Conservation (phyloP, 2,329 filamentous ascomycete species). For the Colletotrichum sp. region DNA sequence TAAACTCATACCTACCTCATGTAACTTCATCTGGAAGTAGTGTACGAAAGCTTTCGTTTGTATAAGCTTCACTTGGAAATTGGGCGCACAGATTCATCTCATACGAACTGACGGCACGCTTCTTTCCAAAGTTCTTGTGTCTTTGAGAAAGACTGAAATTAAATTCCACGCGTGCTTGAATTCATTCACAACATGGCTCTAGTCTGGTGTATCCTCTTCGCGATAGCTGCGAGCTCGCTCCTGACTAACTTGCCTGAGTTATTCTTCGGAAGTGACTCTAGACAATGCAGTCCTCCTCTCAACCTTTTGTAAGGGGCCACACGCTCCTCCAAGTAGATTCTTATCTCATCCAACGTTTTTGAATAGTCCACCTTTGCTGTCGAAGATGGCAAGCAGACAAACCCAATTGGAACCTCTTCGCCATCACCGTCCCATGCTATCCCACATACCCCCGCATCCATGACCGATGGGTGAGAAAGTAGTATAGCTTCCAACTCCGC, state of each 20-base stretch:
- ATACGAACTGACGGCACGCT: background rate
- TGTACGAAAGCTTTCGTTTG: background rate
- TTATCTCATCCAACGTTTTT: background rate
- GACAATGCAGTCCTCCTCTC: background rate
- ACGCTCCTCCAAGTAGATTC: background rate
- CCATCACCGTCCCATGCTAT: background rate
- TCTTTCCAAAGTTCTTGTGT: background rate
- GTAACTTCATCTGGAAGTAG: background rate
- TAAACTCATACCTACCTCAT: background rate
- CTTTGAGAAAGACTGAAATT: background rate
- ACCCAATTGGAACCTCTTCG: background rate
- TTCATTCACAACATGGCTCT: background rate
- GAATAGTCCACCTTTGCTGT: background rate
- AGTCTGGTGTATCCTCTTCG: background rate
- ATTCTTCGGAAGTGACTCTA: background rate
- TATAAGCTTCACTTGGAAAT: background rate
- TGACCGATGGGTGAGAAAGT: background rate
- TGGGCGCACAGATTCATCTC: background rate
- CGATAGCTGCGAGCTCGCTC: background rate
- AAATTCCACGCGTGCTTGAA: background rate
- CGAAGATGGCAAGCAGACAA: background rate
- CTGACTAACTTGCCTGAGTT: background rate
- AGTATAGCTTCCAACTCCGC: slow-evolving; percentile 34
- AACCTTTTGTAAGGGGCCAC: background rate
- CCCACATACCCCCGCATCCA: background rate